Evolutionary conservation across 306 rosid species (phyloP), one percentile per base, ranked within the genome.

Genomic region (Rosa multiflora): DNA sequence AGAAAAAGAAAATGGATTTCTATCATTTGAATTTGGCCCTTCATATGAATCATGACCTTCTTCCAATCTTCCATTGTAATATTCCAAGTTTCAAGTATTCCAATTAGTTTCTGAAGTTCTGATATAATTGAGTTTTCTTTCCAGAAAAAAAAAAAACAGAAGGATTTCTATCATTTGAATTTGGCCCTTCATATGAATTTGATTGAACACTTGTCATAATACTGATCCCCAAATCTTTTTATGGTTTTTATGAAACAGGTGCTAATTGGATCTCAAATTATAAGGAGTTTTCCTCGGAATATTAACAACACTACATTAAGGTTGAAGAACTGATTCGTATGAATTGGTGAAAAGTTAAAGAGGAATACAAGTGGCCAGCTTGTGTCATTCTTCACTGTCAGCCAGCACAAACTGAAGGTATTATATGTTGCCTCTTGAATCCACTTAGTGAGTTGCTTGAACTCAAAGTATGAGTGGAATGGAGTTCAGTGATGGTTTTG

Each of bases 401-500:
- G 71, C 78, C 78, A 72, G n/a, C 56, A 46, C 70, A 47, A 8
- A 39, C 5, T 20, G 10, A 8, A 43, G 70, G 63, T 76, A 39
- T 78, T 70, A 61, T 51, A 67, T 80, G 80, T 53, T 70, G 49
- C 70, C 68, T 73, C 75, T 32, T 44, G 67, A 43, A 67, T 76
- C 59, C 5, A 59, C 61, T 69, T 68, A 74, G 55, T 73, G 72
- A 76, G 61, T 46, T 71, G 62, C 49, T 80, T 48, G 72, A 79
- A 79, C 55, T 70, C 77, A 78, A 66, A 74, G 55, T 15, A 48
- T 42, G 71, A 86, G 78, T 40, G 15, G 35, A 72, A 91, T 91
- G 96, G 93, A 88, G 64, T 80, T 76, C 71, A 63, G 81, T 12
- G 83, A 83, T 53, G 91, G 86, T 61, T 76, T 76, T 80, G 88